Conservation (phyloP, 2,329 filamentous ascomycete genomes). For the Fusarium sambucinum region DNA sequence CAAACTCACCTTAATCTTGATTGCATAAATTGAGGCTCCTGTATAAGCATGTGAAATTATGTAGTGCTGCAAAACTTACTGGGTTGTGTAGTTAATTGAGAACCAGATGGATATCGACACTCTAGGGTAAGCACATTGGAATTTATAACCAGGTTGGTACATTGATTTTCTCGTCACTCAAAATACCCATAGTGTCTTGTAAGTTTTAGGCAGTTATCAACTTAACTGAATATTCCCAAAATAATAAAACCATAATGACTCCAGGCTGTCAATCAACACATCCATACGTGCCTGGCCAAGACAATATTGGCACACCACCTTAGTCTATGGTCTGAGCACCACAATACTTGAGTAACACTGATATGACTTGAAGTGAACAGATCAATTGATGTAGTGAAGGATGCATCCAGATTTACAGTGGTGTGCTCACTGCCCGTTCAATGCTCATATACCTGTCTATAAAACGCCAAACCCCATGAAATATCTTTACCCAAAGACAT, state of each 20-base stretch:
- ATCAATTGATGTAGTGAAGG: not conserved
- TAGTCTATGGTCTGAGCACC: no score
- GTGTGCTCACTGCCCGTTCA: not conserved
- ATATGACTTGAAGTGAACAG: not conserved
- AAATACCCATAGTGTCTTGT: not conserved
- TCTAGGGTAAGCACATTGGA: no score
- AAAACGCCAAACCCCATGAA: conserved; percentile 27
- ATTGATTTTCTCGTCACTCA: not conserved
- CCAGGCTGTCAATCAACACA: no score
- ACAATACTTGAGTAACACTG: not conserved
- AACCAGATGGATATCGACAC: no score
- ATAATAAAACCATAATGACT: accelerated
- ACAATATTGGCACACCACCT: not conserved
- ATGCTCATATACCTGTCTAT: conserved; percentile 13
- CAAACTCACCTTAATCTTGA: not conserved
- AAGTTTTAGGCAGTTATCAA: no score
- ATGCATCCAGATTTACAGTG: not conserved
- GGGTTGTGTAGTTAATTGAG: no score
- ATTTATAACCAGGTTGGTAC: no score
- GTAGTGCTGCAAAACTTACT: not conserved
- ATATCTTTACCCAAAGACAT: conserved; percentile 3
- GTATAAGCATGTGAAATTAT: not conserved
- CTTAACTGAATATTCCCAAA: no score
- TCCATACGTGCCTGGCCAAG: not conserved
- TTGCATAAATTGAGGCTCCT: not conserved